Base-by-base conservation (phyloP, 768 basidiomycete species). In the Termitomyces sp. region DNA sequence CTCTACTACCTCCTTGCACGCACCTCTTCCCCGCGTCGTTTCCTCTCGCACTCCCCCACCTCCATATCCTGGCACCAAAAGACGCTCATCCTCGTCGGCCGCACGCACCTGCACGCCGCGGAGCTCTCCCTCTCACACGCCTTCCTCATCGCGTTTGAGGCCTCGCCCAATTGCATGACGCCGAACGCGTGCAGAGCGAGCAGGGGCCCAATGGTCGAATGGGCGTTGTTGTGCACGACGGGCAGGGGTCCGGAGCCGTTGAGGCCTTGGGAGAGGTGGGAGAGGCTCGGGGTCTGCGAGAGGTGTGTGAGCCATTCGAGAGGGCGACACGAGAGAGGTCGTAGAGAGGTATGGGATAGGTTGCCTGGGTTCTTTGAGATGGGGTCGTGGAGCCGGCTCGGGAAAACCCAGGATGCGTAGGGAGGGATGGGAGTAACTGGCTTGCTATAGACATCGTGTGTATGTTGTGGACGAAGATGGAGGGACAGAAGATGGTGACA, bases 1-100 rank as follows among this genome's bases (percentile, higher is more conserved):
- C 75, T 77, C 0, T 81, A 74, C 63, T 82, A 82, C 65, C 77
- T 77, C 65, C 68, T 81, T 39, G 77, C 79, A 10, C 75, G 76
- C 10, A 72, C 77, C 20, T 62, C 60, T 13, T 44, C 58, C 20
- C 68, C 73, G 31, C 66, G 70, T 13, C 71, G 77, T 3, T 68
- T 77, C 51, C 71, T 77, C 51, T 66, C 72, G 26, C 70, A 74
- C 46, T 63, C 73, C 3, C 58, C 72, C 3, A 54, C 60, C 2
- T 75, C 63, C 78, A 81, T 67, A 76, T 76, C 65, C 64, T 80
- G 37, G 76, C 79, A 26, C 72, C 75, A 20, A 72, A 76, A 20
- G 55, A 69, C 73, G 4, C 60, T 75, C 33, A 70, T 71, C 55
- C 70, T 78, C 49, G 70, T 76, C 5, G 78, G 76, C 7, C 67